Base-by-base conservation (phyloP, 2,329 filamentous ascomycete genomes). In the Alternaria angustiovoidea region DNA sequence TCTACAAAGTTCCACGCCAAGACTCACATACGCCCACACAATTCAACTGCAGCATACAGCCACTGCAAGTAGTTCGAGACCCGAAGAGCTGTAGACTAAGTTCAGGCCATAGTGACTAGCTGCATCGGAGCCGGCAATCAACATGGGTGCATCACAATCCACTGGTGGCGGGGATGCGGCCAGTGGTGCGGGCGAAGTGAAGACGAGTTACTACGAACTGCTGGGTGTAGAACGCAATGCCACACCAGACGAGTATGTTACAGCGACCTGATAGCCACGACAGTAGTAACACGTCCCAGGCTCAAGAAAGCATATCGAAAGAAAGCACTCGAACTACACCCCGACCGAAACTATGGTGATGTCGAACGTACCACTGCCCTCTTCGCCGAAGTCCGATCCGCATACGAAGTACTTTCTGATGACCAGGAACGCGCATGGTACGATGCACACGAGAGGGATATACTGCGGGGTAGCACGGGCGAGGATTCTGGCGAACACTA, bases 351-450 rank as follows among this genome's bases (percentile, higher is more conserved):
- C 78, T 90, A 91, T 76, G 90, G 91, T 70, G 90, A 97, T 74
- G 89, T 91, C 62, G 93, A 96, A 72, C 87, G 88, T 64, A 89
- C 94, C 2, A 99, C 95, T 1, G 87, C 84, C 67, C 88, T 89
- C 53, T 99, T 99, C 76, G 93, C 95, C 51, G 93, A 97, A 75
- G 86, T 98, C 28, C 94, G 97, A 78, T 87, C 93, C 36, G 95
- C 95, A 47, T 96, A 99, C 77, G 93, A 98, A 78, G 88, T 99
- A n/a, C 86, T 99, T 1, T 96, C 94, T 2, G 95, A 99, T 77
- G 89, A 93, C 11, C 94, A 99, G 76, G 95, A 99, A 78, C 88
- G 95, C 69, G 91, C 94, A 32, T 99, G 95, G 95, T 99, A 99
- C 81, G 94, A 99, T 80, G 93, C 93, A 3, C 95, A 99, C 75